These are phyloP conservation scores for Venturia nashicola DNA, from an alignment of 2,329 filamentous ascomycete species.

Conservation along the genomic window DNA sequence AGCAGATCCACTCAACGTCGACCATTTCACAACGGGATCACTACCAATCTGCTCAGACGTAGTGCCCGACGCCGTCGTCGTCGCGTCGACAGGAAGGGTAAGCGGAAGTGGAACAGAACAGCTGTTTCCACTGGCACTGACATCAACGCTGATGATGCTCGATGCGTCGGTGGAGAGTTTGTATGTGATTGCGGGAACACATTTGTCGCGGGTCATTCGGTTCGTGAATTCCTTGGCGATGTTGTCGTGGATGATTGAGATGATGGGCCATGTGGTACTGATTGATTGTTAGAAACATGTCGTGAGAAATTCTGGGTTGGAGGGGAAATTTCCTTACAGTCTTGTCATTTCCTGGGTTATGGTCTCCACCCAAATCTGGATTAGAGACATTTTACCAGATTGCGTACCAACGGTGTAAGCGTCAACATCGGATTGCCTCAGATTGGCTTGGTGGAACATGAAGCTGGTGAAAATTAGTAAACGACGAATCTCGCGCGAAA, in stretches of 20 bases:
- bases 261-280: constrained; percentile 3
- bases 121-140: background rate
- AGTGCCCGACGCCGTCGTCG: constrained; percentile 22
- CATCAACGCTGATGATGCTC: background rate
- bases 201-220: constrained; percentile 17
- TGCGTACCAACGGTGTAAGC: background rate
- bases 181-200: constrained; percentile 38
- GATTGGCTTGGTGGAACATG: constrained; percentile 10
- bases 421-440: background rate
- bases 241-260: constrained; percentile 3
- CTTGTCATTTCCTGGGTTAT: constrained; percentile 1
- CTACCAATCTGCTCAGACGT: constrained; percentile 5
- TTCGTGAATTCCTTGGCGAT: background rate
- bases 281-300: background rate
- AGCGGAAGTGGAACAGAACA: constrained; percentile 1
- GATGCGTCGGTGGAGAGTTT: constrained; percentile 18
- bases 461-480: background rate
- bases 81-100: constrained; percentile 21
- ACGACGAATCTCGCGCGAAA: background rate
- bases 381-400: constrained; percentile 16
- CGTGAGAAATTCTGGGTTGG: too few relatives aligned
- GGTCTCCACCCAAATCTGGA: constrained; percentile 5
- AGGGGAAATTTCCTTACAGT: background rate
- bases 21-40: constrained; percentile 4
- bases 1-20: constrained; percentile 1